Percentiles rank a stretch among this genome's conserved stretches.
Conservation (phyloP, 2,329 filamentous ascomycete genomes). For the Lasiodiplodia hormozganensis region DNA sequence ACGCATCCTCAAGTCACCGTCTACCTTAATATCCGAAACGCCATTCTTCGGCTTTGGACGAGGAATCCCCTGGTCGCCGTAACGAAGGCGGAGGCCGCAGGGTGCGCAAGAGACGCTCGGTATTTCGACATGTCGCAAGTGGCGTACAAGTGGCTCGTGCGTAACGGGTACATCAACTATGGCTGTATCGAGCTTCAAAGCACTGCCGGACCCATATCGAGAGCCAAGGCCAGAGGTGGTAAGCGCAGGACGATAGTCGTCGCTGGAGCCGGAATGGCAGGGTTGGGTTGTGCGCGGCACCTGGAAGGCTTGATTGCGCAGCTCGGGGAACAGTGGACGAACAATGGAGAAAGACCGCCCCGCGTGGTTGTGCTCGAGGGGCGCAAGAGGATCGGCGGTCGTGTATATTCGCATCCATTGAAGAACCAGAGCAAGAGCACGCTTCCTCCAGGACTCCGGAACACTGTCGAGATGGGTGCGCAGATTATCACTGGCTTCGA, state of each 20-base stretch:
- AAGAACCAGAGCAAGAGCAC: slow-evolving; percentile 64
- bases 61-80: slow-evolving; percentile 84
- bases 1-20: slow-evolving; percentile 90
- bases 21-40: slow-evolving; percentile 95
- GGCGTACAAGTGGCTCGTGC: slow-evolving; percentile 90
- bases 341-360: slow-evolving; percentile 71
- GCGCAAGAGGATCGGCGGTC: slow-evolving; percentile 83
- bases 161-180: slow-evolving; percentile 95
- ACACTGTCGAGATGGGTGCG: slow-evolving; percentile 94
- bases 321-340: slow-evolving; percentile 71
- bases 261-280: slow-evolving; percentile 93
- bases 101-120: slow-evolving; percentile 83
- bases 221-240: slow-evolving; percentile 49
- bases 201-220: slow-evolving; percentile 45
- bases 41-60: slow-evolving; percentile 88
- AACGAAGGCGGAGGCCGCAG: slow-evolving; percentile 82
- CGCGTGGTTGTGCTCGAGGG: slow-evolving; percentile 85
- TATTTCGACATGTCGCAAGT: slow-evolving; percentile 90
- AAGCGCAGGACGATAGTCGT: slow-evolving; percentile 79
- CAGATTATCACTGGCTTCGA: slow-evolving; percentile 99
- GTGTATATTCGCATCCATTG: slow-evolving; percentile 85
- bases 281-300: slow-evolving; percentile 89
- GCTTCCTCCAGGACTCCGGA: slow-evolving; percentile 62
- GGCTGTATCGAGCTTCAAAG: slow-evolving; percentile 80
- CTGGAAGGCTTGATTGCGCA: slow-evolving; percentile 85